phyloP scores from a whole-genome alignment of 176 grass and related monocot genomes.

The Eragrostis curvula region DNA sequence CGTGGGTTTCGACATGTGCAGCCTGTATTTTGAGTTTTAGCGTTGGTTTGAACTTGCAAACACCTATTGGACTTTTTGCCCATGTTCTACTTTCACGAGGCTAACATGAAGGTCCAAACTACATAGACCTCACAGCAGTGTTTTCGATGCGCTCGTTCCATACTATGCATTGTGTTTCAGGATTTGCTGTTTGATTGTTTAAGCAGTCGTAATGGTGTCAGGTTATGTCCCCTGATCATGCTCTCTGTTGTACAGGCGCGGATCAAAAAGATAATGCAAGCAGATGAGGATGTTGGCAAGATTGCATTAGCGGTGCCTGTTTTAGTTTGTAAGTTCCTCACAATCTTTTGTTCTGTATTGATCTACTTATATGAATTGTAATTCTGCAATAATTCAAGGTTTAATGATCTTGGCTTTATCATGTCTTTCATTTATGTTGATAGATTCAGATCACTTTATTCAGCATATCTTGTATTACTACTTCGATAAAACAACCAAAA shows the following conservation, averaged over 20 bases:
- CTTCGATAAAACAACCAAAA: background rate
- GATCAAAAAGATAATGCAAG: conserved; percentile 99
- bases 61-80: background rate
- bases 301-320: conserved; percentile 95
- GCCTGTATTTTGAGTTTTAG: background rate
- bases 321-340: conserved; percentile 87
- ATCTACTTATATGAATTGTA: conserved; percentile 14
- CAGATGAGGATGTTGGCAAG: conserved; percentile 99
- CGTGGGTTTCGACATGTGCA: background rate
- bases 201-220: background rate
- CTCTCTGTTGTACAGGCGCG: conserved; percentile 64
- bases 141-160: background rate
- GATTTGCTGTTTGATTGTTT: conserved; percentile 31
- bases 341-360: conserved; percentile 29
- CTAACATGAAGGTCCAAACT: background rate
- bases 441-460: background rate
- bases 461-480: background rate
- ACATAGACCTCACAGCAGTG: background rate
- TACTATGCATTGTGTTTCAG: background rate
- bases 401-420: background rate
- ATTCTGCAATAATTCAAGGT: background rate
- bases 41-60: background rate
- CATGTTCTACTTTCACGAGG: background rate
- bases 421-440: background rate
- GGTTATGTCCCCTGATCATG: conserved; percentile 1